Evolutionary conservation across 192 early-diverging fungal genomes (phyloP).

Genomic region (Coemansia sp.): DNA sequence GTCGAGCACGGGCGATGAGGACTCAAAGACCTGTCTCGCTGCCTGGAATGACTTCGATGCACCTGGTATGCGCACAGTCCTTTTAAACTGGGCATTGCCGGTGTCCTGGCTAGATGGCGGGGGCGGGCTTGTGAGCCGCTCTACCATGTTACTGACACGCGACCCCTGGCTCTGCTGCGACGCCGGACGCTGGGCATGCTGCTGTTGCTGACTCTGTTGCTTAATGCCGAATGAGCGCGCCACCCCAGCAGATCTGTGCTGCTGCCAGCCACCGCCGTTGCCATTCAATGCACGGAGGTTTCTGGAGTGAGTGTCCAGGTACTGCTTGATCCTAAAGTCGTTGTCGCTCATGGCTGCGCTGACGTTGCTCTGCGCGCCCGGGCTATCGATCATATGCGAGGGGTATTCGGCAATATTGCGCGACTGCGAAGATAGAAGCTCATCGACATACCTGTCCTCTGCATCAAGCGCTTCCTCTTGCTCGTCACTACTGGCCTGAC

Average conservation of each 20-base stretch:
- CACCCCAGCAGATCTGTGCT: not conserved
- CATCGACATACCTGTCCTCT: slow-evolving; percentile 29
- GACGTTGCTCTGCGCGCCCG: slow-evolving; percentile 25
- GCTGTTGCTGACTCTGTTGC: not conserved
- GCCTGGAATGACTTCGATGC: slow-evolving; percentile 12
- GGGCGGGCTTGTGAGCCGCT: not conserved
- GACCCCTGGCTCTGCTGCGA: slow-evolving; percentile 5
- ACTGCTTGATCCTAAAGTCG: slow-evolving; percentile 33
- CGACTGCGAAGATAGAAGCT: slow-evolving; percentile 34
- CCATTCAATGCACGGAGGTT: slow-evolving; percentile 10
- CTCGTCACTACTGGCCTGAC: slow-evolving; percentile 5
- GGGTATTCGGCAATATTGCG: slow-evolving; percentile 31
- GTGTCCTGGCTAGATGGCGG: not conserved
- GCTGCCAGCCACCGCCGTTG: not conserved
- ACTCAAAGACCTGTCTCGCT: slow-evolving; percentile 1
- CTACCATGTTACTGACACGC: not conserved
- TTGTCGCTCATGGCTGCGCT: slow-evolving; percentile 47
- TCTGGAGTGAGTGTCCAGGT: slow-evolving; percentile 20
- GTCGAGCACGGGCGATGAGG: slow-evolving; percentile 1
- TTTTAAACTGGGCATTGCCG: not conserved
- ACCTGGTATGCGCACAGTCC: not conserved
- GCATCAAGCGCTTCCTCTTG: slow-evolving; percentile 21
- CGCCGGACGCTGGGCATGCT: not conserved
- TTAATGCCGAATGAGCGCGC: not conserved
- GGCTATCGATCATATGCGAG: slow-evolving; percentile 16